Base-by-base conservation (phyloP, 768 basidiomycete genomes). In the Russula emetica region DNA sequence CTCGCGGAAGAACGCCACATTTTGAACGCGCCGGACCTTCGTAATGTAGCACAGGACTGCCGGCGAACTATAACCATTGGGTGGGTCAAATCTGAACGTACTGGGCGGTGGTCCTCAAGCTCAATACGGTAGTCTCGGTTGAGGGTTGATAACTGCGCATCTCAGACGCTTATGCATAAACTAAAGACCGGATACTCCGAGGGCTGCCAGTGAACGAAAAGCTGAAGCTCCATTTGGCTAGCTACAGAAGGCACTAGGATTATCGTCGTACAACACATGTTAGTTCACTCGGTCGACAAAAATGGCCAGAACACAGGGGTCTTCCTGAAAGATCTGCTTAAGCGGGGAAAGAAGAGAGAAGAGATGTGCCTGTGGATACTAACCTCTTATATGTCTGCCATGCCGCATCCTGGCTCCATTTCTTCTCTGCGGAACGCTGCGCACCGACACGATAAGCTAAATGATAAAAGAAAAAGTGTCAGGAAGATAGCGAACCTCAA, bases 311-410 rank as follows among this genome's bases (percentile, higher is more conserved):
- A 74, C 36, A 76, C 70, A 28, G 77, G 76, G 14, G 75, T 72
- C 34, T 58, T 72, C 52, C 75, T 77, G 63, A 22, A 50, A 28
- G 36, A 7, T 50, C 44, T 26, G 26, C 14, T 47, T 61, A 20
- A 28, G 40, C 40, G 32, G 44, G 24, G 24, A 32, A 30, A 22
- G 22, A 20, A 8, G n/a, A n/a, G n/a, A n/a, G n/a, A n/a, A n/a
- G 32, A 45, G 4, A 58, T 20, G 50, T 7, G 5, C 26, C 7
- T 38, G 62, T 44, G 42, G 8, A 11, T 7, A 74, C 76, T 55
- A 61, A 85, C 85, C 75, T 74, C 70, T 85, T 86, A 71, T 87
- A 87, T 56, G 80, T 74, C 63, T 79, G 73, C 81, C 83, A 88
- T 59, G 79, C 78, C 0, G 77, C 76, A 69, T 87, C 82, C 20